Percentiles rank a stretch among this genome's conserved stretches.
These are phyloP conservation scores for Fragaria ananassa DNA, from an alignment of 306 rosid genomes.

Conservation along the genomic window DNA sequence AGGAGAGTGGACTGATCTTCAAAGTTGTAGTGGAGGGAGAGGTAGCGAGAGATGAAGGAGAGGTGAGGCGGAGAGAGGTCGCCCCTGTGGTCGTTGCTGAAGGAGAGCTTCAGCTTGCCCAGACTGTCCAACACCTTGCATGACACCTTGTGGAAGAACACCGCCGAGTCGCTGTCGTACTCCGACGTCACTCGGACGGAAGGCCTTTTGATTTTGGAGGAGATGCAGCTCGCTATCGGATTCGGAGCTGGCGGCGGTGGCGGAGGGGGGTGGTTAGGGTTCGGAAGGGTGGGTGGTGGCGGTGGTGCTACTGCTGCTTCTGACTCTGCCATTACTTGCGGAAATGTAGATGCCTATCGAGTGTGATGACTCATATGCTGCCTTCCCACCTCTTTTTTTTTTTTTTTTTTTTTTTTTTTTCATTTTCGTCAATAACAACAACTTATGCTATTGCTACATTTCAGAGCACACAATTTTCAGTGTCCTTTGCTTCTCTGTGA, in stretches of 20 bases:
- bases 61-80: conserved; percentile 62
- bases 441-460: no score
- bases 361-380: no score
- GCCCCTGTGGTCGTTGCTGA: conserved; percentile 56
- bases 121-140: conserved; percentile 70
- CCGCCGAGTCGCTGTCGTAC: conserved; percentile 79
- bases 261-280: conserved; percentile 33
- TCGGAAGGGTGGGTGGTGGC: conserved; percentile 19
- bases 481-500: no score
- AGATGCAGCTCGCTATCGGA: conserved; percentile 42
- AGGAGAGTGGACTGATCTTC: conserved; percentile 64
- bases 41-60: conserved; percentile 57
- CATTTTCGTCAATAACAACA: no score
- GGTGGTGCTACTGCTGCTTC: neutral
- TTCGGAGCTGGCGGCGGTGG: conserved; percentile 20
- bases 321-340: conserved; percentile 27
- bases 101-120: conserved; percentile 74
- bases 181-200: conserved; percentile 62
- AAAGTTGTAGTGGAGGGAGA: conserved; percentile 58
- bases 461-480: no score
- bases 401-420: no score
- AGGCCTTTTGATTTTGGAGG: conserved; percentile 41
- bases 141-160: conserved; percentile 71
- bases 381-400: no score
- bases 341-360: neutral